Evolutionary conservation across 441 rosid species (phyloP), one percentile per base, ranked within the genome.

Genomic region (Populus trichocarpa): DNA sequence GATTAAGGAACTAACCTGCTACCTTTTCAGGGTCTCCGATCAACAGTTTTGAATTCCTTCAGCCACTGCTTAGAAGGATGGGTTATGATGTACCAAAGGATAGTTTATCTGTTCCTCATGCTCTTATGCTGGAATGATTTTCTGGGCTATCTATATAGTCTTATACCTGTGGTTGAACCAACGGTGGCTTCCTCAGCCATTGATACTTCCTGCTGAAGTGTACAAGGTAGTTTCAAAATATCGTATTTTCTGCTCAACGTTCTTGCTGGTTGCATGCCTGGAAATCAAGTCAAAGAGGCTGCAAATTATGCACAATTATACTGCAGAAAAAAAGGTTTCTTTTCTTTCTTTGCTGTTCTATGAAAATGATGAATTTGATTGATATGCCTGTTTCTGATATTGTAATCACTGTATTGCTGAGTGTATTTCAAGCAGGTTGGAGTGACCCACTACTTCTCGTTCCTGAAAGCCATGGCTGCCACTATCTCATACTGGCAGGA

Each of bases 391-490:
- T 42, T 65, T 28, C 53, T 38, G 32, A 68, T 77, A 9, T 42
- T 65, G 69, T 20, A 22, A 38, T 23, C 26, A 36, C 8, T 16
- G 26, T 28, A 16, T 75, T 76, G 59, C 75, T 75, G 76, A 86
- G 67, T 59, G 46, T 38, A 72, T 74, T 69, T 82, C 42, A 71
- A 73, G 28, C 86, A 96, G 99, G 97, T 94, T 2, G 96, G 98
- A 23, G 93, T 96, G 73, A 94, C 98, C 67, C 97, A 92, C 81
- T 93, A 90, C 84, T 96, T 96, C 86, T 96, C 97, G 6, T 87
- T 83, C 82, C 94, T 94, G 61, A 96, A 94, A 85, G 97, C 99
- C 69, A 90, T 96, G 97, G 96, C 98, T 74, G 92, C 92, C 74
- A 94, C 98, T 3, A 89, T 94, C 80, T 76, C 91, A 12, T 92